Percentiles rank a stretch among this genome's conserved stretches.
Evolutionary conservation across 345 rosid genomes (phyloP).

Genomic region (Arabidopsis suecica): DNA sequence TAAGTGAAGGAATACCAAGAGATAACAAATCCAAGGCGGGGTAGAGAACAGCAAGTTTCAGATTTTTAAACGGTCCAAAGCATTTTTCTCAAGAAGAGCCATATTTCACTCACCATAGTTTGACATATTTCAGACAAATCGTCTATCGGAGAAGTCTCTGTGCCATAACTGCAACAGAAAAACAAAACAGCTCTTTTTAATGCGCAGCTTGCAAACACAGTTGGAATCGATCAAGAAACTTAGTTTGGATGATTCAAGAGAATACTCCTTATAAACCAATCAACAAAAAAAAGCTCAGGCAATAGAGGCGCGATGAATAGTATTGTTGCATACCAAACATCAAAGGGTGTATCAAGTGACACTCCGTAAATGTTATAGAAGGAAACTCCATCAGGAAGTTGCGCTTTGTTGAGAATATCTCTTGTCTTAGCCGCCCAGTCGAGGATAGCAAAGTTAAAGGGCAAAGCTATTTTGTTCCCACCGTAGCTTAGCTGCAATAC

Average conservation of each 20-base stretch:
- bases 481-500: slow-evolving; percentile 59
- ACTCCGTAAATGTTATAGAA: slow-evolving; percentile 86
- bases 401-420: slow-evolving; percentile 55
- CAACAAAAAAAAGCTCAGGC: slow-evolving; percentile 1
- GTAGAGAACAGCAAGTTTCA: neutral
- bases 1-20: slow-evolving; percentile 6
- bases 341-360: slow-evolving; percentile 78
- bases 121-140: slow-evolving; percentile 89
- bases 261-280: slow-evolving; percentile 2
- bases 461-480: slow-evolving; percentile 70
- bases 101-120: slow-evolving; percentile 58
- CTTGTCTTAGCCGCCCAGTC: slow-evolving; percentile 80
- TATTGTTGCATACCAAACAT: slow-evolving; percentile 67
- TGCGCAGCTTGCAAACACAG: neutral
- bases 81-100: slow-evolving; percentile 8
- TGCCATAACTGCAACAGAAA: slow-evolving; percentile 70
- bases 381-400: slow-evolving; percentile 71
- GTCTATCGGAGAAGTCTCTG: slow-evolving; percentile 69
- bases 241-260: neutral
- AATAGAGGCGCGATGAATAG: neutral
- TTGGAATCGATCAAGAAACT: neutral
- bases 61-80: neutral
- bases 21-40: neutral
- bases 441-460: slow-evolving; percentile 73
- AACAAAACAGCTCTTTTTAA: slow-evolving; percentile 9